Evolutionary conservation across 2,329 filamentous ascomycete species (phyloP).

Genomic region (Didymellaceae sp.): DNA sequence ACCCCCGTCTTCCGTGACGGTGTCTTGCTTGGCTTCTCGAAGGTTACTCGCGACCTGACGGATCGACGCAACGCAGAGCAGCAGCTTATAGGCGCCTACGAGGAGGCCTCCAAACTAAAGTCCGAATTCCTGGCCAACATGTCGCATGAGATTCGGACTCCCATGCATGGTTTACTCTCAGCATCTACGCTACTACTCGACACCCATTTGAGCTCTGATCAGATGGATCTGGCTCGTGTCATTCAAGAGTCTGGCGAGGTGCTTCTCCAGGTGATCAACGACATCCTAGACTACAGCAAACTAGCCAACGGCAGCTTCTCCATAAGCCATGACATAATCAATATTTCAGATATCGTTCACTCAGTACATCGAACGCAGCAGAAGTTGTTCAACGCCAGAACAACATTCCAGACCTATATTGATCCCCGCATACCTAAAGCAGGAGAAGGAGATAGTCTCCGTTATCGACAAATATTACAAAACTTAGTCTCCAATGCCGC

Average conservation of each 20-base stretch:
- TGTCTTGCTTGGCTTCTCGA: constrained; percentile 63
- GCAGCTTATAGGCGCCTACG: constrained; percentile 63
- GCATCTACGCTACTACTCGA: constrained; percentile 65
- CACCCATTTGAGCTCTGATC: constrained; percentile 59
- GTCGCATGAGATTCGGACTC: constrained; percentile 69
- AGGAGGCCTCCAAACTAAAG: constrained; percentile 69
- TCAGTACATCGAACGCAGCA: constrained; percentile 61
- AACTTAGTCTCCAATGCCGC: constrained; percentile 67
- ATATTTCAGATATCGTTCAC: constrained; percentile 54
- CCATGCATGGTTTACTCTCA: constrained; percentile 67
- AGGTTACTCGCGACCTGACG: constrained; percentile 65
- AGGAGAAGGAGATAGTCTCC: constrained; percentile 63
- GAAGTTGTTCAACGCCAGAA: constrained; percentile 54
- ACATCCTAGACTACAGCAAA: constrained; percentile 72
- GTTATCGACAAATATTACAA: constrained; percentile 68
- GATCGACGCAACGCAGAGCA: constrained; percentile 62
- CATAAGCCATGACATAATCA: constrained; percentile 60
- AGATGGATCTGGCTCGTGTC: constrained; percentile 63
- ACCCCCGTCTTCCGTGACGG: constrained; percentile 61
- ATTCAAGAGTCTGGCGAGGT: constrained; percentile 66
- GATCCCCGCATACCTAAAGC: constrained; percentile 57
- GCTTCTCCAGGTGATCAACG: constrained; percentile 67
- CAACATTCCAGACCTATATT: constrained; percentile 55
- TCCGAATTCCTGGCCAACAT: constrained; percentile 69
- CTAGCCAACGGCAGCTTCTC: constrained; percentile 66